Conservation (phyloP, 768 basidiomycete genomes). For the Cystobasidium ongulense region DNA sequence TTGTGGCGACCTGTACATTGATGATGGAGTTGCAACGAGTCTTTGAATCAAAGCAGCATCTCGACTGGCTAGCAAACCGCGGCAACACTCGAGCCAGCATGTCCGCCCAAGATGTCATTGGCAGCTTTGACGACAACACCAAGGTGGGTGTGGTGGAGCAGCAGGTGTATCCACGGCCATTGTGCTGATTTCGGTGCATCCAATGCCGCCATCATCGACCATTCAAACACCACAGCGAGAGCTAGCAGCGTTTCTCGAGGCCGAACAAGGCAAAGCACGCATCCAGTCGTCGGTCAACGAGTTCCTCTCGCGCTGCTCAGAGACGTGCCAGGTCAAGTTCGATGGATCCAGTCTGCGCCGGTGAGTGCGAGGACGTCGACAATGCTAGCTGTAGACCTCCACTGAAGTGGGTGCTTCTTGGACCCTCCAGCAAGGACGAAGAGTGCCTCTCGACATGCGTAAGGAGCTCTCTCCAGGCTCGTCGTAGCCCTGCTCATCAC, state of each 20-base stretch:
- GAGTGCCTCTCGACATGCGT: slow-evolving; percentile 29
- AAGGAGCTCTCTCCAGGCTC: neutral
- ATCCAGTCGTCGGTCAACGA: slow-evolving; percentile 26
- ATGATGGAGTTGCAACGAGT: neutral
- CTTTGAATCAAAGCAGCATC: neutral
- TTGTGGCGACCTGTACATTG: too few species aligned
- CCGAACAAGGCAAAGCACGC: slow-evolving; percentile 19
- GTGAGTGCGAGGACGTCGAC: neutral
- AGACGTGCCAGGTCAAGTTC: slow-evolving; percentile 22
- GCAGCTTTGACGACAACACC: slow-evolving; percentile 21
- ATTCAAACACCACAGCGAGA: neutral
- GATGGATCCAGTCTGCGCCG: slow-evolving; percentile 9
- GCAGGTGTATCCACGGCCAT: neutral
- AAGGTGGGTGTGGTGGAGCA: neutral
- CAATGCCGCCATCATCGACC: neutral
- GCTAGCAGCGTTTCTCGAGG: slow-evolving; percentile 20
- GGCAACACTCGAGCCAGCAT: neutral
- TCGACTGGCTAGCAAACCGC: neutral
- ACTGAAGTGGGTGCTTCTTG: neutral
- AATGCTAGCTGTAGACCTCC: neutral
- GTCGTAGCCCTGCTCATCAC: neutral
- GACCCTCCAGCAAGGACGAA: slow-evolving; percentile 25
- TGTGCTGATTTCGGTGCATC: neutral
- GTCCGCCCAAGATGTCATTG: slow-evolving; percentile 14
- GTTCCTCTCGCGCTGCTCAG: slow-evolving; percentile 11